These are phyloP conservation scores for Rhodocollybia butyracea DNA, from an alignment of 768 basidiomycete species.

Conservation along the genomic window DNA sequence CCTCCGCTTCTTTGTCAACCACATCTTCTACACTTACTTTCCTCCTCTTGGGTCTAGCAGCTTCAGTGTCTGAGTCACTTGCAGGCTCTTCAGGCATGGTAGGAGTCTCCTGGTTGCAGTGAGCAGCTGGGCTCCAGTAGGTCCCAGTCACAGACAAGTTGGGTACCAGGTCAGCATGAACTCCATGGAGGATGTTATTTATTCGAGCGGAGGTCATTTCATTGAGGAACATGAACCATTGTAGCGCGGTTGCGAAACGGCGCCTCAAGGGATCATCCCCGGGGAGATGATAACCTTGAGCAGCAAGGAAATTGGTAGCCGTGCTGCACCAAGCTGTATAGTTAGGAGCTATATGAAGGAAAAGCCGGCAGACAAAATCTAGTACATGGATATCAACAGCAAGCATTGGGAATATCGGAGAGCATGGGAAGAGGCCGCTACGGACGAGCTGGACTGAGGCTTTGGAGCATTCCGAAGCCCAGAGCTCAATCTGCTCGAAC, in stretches of 20 bases:
- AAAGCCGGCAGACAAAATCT: conserved; percentile 10
- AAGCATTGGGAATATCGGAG: conserved; percentile 12
- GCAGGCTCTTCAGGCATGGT: no score
- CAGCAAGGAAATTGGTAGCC: conserved; percentile 11
- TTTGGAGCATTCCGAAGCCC: no score
- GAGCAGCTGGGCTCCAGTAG: no score
- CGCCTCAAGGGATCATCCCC: conserved; percentile 12
- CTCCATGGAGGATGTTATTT: no score
- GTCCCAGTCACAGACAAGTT: no score
- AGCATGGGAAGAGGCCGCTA: conserved; percentile 12
- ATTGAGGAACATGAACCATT: conserved; percentile 17
- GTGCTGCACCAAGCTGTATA: conserved; percentile 12
- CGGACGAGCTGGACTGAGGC: conserved; percentile 11
- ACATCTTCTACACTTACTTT: no score
- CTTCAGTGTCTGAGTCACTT: no score
- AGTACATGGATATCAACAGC: conserved; percentile 13
- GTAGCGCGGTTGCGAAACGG: not conserved
- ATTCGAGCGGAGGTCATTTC: conserved; percentile 15
- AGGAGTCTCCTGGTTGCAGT: no score
- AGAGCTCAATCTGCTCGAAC: no score
- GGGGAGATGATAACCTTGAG: conserved; percentile 10
- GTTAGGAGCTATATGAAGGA: conserved; percentile 12
- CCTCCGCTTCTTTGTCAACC: no score
- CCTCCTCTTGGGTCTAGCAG: no score
- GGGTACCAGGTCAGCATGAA: no score